These are phyloP conservation scores for Pichia sp. DNA, from an alignment of 1,139 yeast species.

Conservation along the genomic window DNA sequence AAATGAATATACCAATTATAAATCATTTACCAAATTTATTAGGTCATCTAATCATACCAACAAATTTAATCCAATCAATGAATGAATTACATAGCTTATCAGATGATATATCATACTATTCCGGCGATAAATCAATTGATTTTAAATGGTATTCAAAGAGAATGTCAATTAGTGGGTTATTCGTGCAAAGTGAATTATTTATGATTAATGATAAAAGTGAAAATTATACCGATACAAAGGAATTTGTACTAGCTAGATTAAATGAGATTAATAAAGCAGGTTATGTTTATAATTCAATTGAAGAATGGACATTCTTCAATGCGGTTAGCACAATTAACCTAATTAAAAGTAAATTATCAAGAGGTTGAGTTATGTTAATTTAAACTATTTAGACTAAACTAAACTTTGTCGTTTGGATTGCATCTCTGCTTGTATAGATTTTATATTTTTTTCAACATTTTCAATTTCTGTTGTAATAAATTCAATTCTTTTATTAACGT, in stretches of 20 bases:
- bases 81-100: slow-evolving; percentile 67
- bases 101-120: slow-evolving; percentile 75
- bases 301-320: slow-evolving; percentile 73
- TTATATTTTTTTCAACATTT: slow-evolving; percentile 56
- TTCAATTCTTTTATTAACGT: slow-evolving; percentile 83
- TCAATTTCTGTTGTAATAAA: slow-evolving; percentile 73
- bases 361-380: no score
- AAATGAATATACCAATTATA: slow-evolving; percentile 52
- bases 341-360: slow-evolving; percentile 58
- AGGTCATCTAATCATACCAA: slow-evolving; percentile 49
- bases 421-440: slow-evolving; percentile 37
- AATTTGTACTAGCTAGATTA: slow-evolving; percentile 59
- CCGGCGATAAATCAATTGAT: slow-evolving; percentile 80
- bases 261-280: slow-evolving; percentile 51
- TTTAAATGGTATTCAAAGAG: slow-evolving; percentile 93
- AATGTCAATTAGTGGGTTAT: slow-evolving; percentile 58
- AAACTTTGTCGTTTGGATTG: slow-evolving; percentile 5
- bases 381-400: no score
- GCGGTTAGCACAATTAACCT: slow-evolving; percentile 61
- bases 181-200: slow-evolving; percentile 68
- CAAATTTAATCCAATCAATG: slow-evolving; percentile 43
- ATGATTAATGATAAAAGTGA: slow-evolving; percentile 72
- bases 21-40: slow-evolving; percentile 43
- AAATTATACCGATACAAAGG: slow-evolving; percentile 49
- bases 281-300: slow-evolving; percentile 51